phyloP scores from a whole-genome alignment of 345 rosid species.

The Bruguiera gymnorhiza region DNA sequence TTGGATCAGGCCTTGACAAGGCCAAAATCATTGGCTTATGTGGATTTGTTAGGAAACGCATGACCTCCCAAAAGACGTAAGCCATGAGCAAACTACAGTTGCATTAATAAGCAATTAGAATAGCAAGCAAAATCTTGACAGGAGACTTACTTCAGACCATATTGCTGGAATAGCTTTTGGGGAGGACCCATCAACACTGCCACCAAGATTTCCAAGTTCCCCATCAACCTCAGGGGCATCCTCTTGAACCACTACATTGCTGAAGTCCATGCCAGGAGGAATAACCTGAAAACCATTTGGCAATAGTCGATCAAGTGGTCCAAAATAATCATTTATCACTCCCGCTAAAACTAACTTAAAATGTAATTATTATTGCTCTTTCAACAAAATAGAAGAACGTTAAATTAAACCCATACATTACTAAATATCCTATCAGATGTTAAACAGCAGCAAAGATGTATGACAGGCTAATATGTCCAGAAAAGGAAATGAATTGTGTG shows the following conservation, averaged over 20 bases:
- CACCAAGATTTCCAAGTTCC: slow-evolving; percentile 52
- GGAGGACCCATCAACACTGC: slow-evolving; percentile 74
- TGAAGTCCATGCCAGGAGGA: slow-evolving; percentile 99
- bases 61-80: slow-evolving; percentile 45
- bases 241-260: slow-evolving; percentile 88
- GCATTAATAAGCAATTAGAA: not conserved
- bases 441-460: not conserved
- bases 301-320: slow-evolving; percentile 7
- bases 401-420: not conserved
- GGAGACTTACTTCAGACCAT: slow-evolving; percentile 80
- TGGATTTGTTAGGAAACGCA: slow-evolving; percentile 89
- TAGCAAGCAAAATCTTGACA: slow-evolving; percentile 1
- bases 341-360: not conserved
- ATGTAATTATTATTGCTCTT: not conserved
- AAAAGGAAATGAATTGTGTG: too few species aligned
- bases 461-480: too few species aligned
- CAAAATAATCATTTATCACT: slow-evolving; percentile 2
- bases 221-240: slow-evolving; percentile 76
- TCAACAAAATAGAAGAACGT: too few species aligned
- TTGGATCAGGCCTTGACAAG: slow-evolving; percentile 93
- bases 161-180: slow-evolving; percentile 83
- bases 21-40: slow-evolving; percentile 98
- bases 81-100: slow-evolving; percentile 5
- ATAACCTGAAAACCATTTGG: slow-evolving; percentile 56
- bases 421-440: not conserved